A percentile compares a stretch with the other conserved stretches of the same genome.
Evolutionary conservation across 345 rosid genomes (phyloP).

Genomic region (Rhodomyrtus tomentosa): DNA sequence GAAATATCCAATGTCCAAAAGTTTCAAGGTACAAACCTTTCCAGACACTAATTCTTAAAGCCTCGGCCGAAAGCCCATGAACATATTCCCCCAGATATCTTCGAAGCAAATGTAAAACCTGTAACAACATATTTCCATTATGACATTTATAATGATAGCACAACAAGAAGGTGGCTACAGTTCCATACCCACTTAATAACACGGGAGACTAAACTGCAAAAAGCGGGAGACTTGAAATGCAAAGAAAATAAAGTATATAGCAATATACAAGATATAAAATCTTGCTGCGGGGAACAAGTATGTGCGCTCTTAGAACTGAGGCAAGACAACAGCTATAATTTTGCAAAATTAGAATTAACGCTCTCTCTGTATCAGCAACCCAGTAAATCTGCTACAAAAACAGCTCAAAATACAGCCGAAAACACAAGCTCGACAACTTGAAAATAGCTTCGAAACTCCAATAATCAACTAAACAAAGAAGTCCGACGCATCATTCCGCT

Average conservation of each 20-base stretch:
- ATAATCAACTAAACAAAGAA: not conserved
- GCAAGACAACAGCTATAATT: not conserved
- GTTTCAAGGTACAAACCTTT: constrained; percentile 43
- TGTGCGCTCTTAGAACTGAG: not conserved
- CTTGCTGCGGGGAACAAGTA: not conserved
- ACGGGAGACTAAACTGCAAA: not conserved
- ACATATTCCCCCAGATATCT: constrained; percentile 96
- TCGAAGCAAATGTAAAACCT: constrained; percentile 97
- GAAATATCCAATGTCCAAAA: not conserved
- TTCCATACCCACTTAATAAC: not conserved
- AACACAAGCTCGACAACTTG: not conserved
- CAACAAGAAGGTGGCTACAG: not conserved
- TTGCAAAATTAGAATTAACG: not conserved
- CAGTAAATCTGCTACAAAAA: not conserved
- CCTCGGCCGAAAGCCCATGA: constrained; percentile 87
- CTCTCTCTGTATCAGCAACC: not conserved
- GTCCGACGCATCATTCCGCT: not conserved
- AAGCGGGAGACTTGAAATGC: not conserved
- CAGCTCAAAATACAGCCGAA: not conserved
- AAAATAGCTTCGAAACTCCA: not conserved
- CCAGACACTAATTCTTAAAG: constrained; percentile 96
- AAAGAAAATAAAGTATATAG: not conserved
- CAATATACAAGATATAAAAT: not conserved
- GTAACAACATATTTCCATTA: constrained; percentile 2
- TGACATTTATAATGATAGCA: not conserved